Evolutionary conservation across 1,284 basidiomycete genomes (phyloP), one percentile per base, ranked within the genome.

Genomic region (Jaminaea rosea): DNA sequence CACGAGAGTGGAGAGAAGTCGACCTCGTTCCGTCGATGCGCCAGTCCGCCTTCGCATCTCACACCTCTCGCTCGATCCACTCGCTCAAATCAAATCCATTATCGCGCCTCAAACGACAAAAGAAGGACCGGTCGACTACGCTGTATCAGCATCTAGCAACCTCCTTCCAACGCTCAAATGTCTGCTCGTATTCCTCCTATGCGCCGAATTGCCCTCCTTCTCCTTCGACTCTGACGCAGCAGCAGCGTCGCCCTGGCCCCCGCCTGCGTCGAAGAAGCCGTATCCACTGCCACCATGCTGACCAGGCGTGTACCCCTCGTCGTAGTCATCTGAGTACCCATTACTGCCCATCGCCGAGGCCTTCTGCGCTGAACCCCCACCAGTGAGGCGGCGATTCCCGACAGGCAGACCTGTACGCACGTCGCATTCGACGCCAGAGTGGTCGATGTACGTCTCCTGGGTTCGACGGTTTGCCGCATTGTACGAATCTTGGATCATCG

Each of bases 371-470:
- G n/a, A n/a, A n/a, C n/a, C 24, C 23, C 27, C 13, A 1, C 29
- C 2, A 3, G 31, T 11, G 24, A 5, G 42, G 3, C 26, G n/a
- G 23, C 53, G 53, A n/a, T n/a, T n/a, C 1, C 69, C 60, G 47
- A 72, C 65, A 3, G 69, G 69, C 19, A 69, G 42, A 21, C 70
- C 70, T 1, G 70, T 73, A 1, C 70, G 49, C 0, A 65, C 65
- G 28, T 72, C 69, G 53, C 69, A 71, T 42, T 73, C 70, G 19
- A 61, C 58, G 15, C 70, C 70, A 1, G 59, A 56, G 36, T 70
- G 67, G 47, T 73, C 70, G 46, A 73, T 67, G 53, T 63, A 73
- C 17, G 70, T 73, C 11, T 46, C 47, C 28, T 31, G 50, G 13
- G 52, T 11, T 2, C 62, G 55, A 11, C 58, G 50, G 39, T 73